phyloP scores from a whole-genome alignment of 768 basidiomycete genomes.

The Russula ochroleuca region DNA sequence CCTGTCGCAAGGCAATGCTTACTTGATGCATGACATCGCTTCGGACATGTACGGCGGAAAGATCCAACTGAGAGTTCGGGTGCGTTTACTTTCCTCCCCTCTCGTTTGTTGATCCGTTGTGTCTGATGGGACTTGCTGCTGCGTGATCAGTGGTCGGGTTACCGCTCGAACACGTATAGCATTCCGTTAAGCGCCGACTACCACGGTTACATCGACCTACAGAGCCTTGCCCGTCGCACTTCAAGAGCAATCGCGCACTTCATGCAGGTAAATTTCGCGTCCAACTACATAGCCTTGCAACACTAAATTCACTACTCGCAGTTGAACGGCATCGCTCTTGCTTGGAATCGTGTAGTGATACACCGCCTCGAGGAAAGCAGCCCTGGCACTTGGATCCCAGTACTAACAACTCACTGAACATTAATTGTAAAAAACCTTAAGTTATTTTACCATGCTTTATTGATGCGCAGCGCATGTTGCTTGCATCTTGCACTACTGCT shows the following conservation, averaged over 20 bases:
- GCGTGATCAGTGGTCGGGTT: constrained; percentile 24
- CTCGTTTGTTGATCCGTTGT: neutral
- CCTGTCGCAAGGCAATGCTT: constrained; percentile 13
- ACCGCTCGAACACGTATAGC: constrained; percentile 22
- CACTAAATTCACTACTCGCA: neutral
- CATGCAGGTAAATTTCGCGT: constrained; percentile 17
- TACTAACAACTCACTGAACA: constrained; percentile 22
- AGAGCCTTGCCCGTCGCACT: constrained; percentile 26
- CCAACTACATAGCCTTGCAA: neutral
- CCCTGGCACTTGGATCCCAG: constrained; percentile 23
- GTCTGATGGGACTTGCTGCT: neutral
- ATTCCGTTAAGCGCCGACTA: constrained; percentile 22
- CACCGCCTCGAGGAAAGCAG: constrained; percentile 26
- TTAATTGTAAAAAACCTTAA: constrained; percentile 8
- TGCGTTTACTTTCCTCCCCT: constrained; percentile 8
- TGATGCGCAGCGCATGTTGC: constrained; percentile 3
- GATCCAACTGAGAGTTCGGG: constrained; percentile 23
- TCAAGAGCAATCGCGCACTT: constrained; percentile 27
- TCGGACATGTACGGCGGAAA: constrained; percentile 14
- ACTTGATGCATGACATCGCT: constrained; percentile 21
- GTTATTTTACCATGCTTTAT: constrained; percentile 23
- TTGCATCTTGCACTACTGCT: neutral
- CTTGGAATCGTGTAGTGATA: constrained; percentile 26
- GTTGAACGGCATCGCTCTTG: constrained; percentile 24
- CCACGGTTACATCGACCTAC: constrained; percentile 15